These are phyloP conservation scores for Daldinia childiae DNA, from an alignment of 495 filamentous ascomycete genomes.

Conservation along the genomic window DNA sequence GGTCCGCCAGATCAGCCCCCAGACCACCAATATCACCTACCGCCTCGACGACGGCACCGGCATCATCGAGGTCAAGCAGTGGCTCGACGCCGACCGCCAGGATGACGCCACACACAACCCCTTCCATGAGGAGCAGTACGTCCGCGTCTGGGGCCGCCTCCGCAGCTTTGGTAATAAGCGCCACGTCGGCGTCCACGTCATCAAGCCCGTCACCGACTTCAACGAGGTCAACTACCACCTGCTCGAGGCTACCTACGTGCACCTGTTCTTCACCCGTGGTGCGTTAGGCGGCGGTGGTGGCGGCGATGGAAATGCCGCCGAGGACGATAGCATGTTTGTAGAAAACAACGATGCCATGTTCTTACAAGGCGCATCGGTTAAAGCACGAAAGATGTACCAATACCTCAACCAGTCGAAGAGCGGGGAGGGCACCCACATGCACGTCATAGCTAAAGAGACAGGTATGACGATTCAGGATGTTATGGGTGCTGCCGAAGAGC, in stretches of 20 bases:
- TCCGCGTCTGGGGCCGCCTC: constrained; percentile 81
- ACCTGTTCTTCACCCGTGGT: constrained; percentile 87
- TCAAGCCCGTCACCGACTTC: constrained; percentile 80
- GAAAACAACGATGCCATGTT: constrained; percentile 47
- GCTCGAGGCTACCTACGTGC: constrained; percentile 86
- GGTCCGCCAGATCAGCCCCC: constrained; percentile 84
- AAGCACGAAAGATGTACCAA: constrained; percentile 73
- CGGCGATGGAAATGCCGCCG: constrained; percentile 48
- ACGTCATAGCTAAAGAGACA: constrained; percentile 72
- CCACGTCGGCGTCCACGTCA: constrained; percentile 80
- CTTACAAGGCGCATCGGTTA: constrained; percentile 61
- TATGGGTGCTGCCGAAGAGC: constrained; percentile 76
- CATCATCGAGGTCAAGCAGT: constrained; percentile 90
- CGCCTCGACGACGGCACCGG: constrained; percentile 95
- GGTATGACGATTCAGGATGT: constrained; percentile 74
- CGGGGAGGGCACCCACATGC: constrained; percentile 82
- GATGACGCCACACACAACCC: constrained; percentile 59
- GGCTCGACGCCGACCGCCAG: constrained; percentile 72
- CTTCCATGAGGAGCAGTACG: constrained; percentile 73
- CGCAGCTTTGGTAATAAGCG: constrained; percentile 81
- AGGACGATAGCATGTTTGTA: constrained; percentile 65
- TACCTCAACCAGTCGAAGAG: constrained; percentile 71
- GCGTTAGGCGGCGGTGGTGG: constrained; percentile 37
- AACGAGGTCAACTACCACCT: constrained; percentile 93
- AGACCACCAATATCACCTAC: constrained; percentile 91